Percentiles rank a stretch among this genome's conserved stretches.
Conservation (phyloP, 2,329 filamentous ascomycete species). For the Penicillium capsulatum region DNA sequence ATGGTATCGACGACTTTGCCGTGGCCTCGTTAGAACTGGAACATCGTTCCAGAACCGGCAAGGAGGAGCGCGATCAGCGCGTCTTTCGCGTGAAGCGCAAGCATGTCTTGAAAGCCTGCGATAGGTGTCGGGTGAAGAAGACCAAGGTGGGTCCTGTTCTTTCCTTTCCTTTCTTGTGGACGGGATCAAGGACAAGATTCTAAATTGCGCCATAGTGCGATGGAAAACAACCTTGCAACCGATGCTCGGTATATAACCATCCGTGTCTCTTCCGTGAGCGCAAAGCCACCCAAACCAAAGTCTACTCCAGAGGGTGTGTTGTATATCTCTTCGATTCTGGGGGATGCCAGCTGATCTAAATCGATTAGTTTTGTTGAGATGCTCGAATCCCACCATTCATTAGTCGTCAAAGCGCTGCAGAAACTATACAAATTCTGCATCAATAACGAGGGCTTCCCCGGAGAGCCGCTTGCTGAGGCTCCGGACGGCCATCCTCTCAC, state of each 20-base stretch:
- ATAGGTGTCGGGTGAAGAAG: conserved; percentile 46
- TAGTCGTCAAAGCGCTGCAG: conserved; percentile 42
- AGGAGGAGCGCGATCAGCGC: conserved; percentile 38
- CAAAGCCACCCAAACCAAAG: conserved; percentile 43
- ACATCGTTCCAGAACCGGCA: conserved; percentile 24
- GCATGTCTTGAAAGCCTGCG: conserved; percentile 44
- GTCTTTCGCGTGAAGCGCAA: conserved; percentile 44
- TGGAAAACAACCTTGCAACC: conserved; percentile 44
- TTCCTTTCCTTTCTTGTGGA: not conserved
- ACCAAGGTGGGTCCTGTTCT: conserved; percentile 36
- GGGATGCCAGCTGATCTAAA: too few relatives aligned
- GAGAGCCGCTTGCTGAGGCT: conserved; percentile 38
- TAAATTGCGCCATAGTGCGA: conserved; percentile 36
- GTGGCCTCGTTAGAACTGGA: conserved; percentile 32
- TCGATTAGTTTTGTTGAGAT: conserved; percentile 41
- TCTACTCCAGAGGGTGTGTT: conserved; percentile 42
- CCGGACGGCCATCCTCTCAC: conserved; percentile 41
- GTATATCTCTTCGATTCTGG: not conserved
- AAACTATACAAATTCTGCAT: conserved; percentile 41
- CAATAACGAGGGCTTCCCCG: conserved; percentile 42
- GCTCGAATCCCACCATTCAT: conserved; percentile 43
- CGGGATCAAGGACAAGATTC: too few relatives aligned
- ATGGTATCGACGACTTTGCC: conserved; percentile 34
- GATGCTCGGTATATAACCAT: conserved; percentile 43
- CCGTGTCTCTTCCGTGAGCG: conserved; percentile 44